phyloP scores from a whole-genome alignment of 2,329 filamentous ascomycete genomes.

The Alternaria hordeiaustralica region DNA sequence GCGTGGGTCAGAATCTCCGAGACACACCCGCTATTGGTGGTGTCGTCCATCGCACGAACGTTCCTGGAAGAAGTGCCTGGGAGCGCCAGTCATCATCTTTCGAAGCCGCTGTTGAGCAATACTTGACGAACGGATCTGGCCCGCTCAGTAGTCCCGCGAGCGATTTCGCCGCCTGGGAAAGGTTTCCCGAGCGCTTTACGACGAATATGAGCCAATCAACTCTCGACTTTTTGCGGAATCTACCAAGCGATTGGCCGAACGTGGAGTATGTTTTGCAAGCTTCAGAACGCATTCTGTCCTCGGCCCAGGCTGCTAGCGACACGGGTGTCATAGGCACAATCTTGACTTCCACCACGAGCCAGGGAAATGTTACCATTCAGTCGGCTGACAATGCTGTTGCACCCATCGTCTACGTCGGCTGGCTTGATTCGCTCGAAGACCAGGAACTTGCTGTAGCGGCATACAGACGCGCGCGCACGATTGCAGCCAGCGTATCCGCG shows the following conservation, averaged over 20 bases:
- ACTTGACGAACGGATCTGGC: constrained; percentile 8
- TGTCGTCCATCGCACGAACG: constrained; percentile 1
- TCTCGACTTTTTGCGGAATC: background rate
- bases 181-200: background rate
- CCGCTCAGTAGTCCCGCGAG: constrained; percentile 12
- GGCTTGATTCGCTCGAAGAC: constrained; percentile 9
- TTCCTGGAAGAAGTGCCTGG: constrained; percentile 10
- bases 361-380: constrained; percentile 10
- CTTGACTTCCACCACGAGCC: constrained; percentile 6
- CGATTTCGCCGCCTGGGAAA: constrained; percentile 11
- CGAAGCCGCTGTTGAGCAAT: background rate
- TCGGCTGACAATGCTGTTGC: constrained; percentile 3
- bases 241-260: constrained; percentile 11
- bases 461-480: constrained; percentile 6
- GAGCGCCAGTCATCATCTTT: constrained; percentile 3
- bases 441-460: constrained; percentile 11
- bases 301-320: background rate
- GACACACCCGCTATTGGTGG: constrained; percentile 7
- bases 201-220: constrained; percentile 7
- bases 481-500: constrained; percentile 5
- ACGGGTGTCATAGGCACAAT: constrained; percentile 8
- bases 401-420: constrained; percentile 3
- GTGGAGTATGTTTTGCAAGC: constrained; percentile 5
- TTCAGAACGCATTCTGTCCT: background rate
- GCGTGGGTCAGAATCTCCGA: constrained; percentile 7